phyloP scores from a whole-genome alignment of 805 yeast species.

The Pichia pseudocactophila region DNA sequence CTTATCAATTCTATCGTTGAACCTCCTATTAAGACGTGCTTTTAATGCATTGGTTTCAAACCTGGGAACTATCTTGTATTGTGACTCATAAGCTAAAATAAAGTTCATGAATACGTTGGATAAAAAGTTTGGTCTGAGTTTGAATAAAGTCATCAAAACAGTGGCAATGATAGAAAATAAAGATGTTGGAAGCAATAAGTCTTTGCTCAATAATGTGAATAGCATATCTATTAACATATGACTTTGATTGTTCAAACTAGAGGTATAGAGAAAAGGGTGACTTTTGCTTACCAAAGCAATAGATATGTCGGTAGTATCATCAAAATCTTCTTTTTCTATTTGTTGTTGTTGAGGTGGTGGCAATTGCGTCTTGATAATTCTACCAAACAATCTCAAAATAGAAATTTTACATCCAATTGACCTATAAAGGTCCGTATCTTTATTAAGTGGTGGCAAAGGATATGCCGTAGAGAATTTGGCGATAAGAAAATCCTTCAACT shows the following conservation, averaged over 20 bases:
- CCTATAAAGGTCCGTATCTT: conserved; percentile 42
- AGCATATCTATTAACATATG: conserved; percentile 58
- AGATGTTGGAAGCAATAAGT: conserved; percentile 46
- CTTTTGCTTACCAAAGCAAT: conserved; percentile 40
- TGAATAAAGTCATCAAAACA: conserved; percentile 52
- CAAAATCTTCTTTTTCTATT: not conserved
- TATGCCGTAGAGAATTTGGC: conserved; percentile 48
- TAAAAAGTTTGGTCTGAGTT: conserved; percentile 53
- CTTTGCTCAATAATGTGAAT: conserved; percentile 46
- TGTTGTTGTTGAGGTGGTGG: conserved; percentile 30
- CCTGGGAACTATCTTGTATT: conserved; percentile 46
- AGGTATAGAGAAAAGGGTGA: conserved; percentile 54
- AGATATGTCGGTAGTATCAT: conserved; percentile 28
- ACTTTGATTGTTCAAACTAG: conserved; percentile 60
- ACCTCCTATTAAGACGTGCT: conserved; percentile 24
- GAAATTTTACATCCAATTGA: conserved; percentile 57
- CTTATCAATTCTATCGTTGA: conserved; percentile 30
- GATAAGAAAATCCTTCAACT: conserved; percentile 52
- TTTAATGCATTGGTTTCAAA: conserved; percentile 29
- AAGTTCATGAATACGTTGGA: conserved; percentile 46
- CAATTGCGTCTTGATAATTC: conserved; percentile 46
- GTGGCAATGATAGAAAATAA: conserved; percentile 61
- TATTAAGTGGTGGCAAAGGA: conserved; percentile 42
- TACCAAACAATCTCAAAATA: conserved; percentile 62
- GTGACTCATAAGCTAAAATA: conserved; percentile 52